Percentiles rank a stretch among this genome's conserved stretches.
These are phyloP conservation scores for Rhizopogon roseolus DNA, from an alignment of 768 basidiomycete genomes.

Conservation along the genomic window DNA sequence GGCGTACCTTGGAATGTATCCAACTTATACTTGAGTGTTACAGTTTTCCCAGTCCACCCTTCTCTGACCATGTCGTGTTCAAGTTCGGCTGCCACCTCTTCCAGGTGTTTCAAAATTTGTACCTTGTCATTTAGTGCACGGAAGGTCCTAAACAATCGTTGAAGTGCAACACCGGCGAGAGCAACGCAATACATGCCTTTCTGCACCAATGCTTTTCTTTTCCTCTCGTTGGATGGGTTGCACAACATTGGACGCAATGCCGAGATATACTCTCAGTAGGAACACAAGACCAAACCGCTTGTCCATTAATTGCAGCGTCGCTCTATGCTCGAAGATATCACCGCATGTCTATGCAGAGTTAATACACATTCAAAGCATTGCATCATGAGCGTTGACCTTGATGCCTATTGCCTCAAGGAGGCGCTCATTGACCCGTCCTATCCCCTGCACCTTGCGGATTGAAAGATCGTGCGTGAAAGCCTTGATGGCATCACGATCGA, in stretches of 20 bases:
- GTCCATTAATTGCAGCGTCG: slow-evolving; percentile 74
- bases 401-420: slow-evolving; percentile 84
- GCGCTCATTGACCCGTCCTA: slow-evolving; percentile 88
- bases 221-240: slow-evolving; percentile 73
- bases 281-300: slow-evolving; percentile 78
- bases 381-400: slow-evolving; percentile 44
- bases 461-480: slow-evolving; percentile 78
- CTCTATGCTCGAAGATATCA: slow-evolving; percentile 78
- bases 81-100: slow-evolving; percentile 78
- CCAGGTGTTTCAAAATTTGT: slow-evolving; percentile 69
- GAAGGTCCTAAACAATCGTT: slow-evolving; percentile 58
- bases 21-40: slow-evolving; percentile 91
- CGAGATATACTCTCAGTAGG: slow-evolving; percentile 77
- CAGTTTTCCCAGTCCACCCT: slow-evolving; percentile 83
- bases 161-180: not conserved
- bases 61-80: slow-evolving; percentile 72
- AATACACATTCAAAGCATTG: not conserved
- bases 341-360: slow-evolving; percentile 65
- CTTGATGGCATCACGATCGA: slow-evolving; percentile 57
- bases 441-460: slow-evolving; percentile 84
- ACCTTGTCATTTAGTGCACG: slow-evolving; percentile 57
- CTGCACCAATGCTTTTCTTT: slow-evolving; percentile 88
- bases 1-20: slow-evolving; percentile 76
- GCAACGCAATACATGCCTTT: slow-evolving; percentile 46
- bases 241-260: slow-evolving; percentile 82